phyloP scores from a whole-genome alignment of 2,329 filamentous ascomycete genomes.

The Xylaria sp. region DNA sequence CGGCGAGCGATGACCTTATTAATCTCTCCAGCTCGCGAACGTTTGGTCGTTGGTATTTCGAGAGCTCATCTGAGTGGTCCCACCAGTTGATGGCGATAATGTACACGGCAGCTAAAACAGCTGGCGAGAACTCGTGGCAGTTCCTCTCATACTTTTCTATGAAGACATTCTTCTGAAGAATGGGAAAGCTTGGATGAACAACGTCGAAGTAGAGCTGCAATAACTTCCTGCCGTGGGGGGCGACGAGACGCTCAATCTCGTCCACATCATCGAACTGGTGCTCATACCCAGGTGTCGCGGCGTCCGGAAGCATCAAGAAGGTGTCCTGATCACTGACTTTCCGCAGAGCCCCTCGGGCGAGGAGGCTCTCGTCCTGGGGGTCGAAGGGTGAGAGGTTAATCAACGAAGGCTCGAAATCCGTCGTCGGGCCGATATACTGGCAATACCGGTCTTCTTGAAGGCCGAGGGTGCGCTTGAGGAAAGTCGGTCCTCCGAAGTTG shows the following conservation, averaged over 20 bases:
- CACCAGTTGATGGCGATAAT: constrained; percentile 89
- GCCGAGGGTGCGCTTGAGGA: constrained; percentile 73
- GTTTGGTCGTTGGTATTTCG: constrained; percentile 70
- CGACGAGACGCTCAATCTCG: constrained; percentile 76
- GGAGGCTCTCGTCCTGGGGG: constrained; percentile 78
- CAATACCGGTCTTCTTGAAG: constrained; percentile 80
- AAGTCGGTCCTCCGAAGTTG: constrained; percentile 69
- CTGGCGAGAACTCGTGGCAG: constrained; percentile 75
- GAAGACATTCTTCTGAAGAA: constrained; percentile 81
- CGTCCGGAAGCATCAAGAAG: constrained; percentile 80
- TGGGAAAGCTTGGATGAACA: constrained; percentile 81
- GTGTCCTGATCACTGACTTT: constrained; percentile 80
- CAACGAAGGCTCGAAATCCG: constrained; percentile 82
- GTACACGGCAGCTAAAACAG: constrained; percentile 80
- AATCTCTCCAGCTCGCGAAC: constrained; percentile 75
- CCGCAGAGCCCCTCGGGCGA: constrained; percentile 71
- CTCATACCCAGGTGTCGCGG: constrained; percentile 72
- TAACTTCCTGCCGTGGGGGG: constrained; percentile 76
- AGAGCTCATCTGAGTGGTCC: constrained; percentile 73
- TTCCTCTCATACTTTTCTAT: constrained; percentile 77
- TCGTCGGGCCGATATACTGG: constrained; percentile 83
- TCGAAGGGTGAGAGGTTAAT: constrained; percentile 83
- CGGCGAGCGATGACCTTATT: constrained; percentile 72
- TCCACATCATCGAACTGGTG: constrained; percentile 72
- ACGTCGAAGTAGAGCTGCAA: constrained; percentile 82